Conservation (phyloP, 495 filamentous ascomycete species). For the Staphylotrichum tortipilum region DNA sequence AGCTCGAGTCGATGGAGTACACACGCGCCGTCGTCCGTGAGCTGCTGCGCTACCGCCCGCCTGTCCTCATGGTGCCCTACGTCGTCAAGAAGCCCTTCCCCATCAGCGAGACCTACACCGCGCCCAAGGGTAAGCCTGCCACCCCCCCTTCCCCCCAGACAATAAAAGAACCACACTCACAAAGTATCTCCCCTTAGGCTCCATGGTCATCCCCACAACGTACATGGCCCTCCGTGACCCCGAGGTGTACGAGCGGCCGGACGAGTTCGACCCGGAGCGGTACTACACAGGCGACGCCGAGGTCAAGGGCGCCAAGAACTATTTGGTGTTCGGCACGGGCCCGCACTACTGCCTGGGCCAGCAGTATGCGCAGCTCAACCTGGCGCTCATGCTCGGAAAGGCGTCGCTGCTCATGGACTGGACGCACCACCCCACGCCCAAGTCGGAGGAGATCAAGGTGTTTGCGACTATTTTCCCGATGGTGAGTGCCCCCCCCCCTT, state of each 20-base stretch:
- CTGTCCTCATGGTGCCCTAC: constrained; percentile 97
- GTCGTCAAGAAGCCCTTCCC: constrained; percentile 92
- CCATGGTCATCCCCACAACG: constrained; percentile 88
- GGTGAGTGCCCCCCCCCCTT: constrained; percentile 49
- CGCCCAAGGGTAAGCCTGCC: constrained; percentile 65
- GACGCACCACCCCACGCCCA: constrained; percentile 72
- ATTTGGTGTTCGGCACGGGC: constrained; percentile 91
- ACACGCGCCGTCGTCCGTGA: constrained; percentile 92
- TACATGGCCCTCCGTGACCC: constrained; percentile 90
- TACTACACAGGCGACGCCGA: constrained; percentile 90
- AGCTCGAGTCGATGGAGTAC: constrained; percentile 80
- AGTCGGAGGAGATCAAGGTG: constrained; percentile 92
- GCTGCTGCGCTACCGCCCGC: constrained; percentile 87
- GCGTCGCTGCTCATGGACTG: constrained; percentile 86
- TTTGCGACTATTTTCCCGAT: constrained; percentile 97
- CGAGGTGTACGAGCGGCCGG: constrained; percentile 83
- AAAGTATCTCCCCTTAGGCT: constrained; percentile 17
- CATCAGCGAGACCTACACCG: constrained; percentile 77
- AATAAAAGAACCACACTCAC: background rate
- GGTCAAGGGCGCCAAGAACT: constrained; percentile 84
- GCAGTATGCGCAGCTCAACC: constrained; percentile 81
- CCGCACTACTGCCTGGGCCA: constrained; percentile 97
- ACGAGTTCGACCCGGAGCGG: constrained; percentile 82
- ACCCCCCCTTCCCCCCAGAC: background rate
- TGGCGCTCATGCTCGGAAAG: constrained; percentile 89